Conservation (phyloP, 1,284 basidiomycete genomes). For the Dichomitus squalens region DNA sequence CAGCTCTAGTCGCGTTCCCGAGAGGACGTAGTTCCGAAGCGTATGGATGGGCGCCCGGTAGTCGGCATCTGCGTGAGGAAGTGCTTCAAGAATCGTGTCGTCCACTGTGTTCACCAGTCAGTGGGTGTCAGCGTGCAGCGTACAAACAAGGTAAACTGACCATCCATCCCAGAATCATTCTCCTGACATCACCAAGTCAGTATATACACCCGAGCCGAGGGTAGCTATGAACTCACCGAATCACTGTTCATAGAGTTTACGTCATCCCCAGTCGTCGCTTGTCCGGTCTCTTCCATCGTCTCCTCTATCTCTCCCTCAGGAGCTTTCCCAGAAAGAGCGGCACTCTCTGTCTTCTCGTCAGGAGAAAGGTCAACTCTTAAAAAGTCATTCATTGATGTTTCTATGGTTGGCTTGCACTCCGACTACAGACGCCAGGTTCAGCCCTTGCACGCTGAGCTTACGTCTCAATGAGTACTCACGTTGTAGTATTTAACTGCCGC, state of each 20-base stretch:
- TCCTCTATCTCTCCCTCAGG: background rate
- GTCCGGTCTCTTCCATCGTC: too few species aligned
- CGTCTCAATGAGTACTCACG: background rate
- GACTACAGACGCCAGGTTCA: background rate
- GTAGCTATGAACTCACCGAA: background rate
- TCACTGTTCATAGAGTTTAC: background rate
- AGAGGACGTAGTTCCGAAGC: constrained; percentile 11
- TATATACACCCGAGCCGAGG: background rate
- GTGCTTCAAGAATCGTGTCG: background rate
- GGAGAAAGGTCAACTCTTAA: too few species aligned
- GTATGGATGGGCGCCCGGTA: background rate
- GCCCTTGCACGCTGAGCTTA: background rate
- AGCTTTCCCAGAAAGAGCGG: too few species aligned
- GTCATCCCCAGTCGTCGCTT: too few species aligned
- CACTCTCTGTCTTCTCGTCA: background rate
- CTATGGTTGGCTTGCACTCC: background rate
- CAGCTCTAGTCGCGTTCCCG: constrained; percentile 11
- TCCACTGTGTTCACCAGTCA: background rate
- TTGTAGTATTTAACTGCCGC: background rate
- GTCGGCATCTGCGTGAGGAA: constrained; percentile 1
- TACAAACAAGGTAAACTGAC: background rate
- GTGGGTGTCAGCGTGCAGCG: too few species aligned
- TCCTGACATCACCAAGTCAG: background rate
- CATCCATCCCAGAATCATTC: background rate
- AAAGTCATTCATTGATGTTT: background rate